Conservation (phyloP, 2,329 filamentous ascomycete species). For the Epichloe gansuensis region DNA sequence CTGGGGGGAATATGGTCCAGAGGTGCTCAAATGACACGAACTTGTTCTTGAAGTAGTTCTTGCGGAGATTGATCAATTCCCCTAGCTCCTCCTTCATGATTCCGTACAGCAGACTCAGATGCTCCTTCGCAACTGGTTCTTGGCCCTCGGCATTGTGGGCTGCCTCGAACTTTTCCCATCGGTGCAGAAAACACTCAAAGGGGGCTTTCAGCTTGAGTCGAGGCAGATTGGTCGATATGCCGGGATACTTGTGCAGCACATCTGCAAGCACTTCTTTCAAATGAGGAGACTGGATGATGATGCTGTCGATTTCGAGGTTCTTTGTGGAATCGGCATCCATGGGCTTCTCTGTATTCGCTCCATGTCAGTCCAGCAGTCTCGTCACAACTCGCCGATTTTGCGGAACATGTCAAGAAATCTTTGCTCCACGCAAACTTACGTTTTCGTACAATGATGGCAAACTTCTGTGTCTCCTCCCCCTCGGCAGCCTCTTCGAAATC, state of each 20-base stretch:
- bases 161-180: conserved; percentile 39
- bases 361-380: background rate
- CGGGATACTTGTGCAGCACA: conserved; percentile 45
- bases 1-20: conserved; percentile 41
- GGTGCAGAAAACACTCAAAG: conserved; percentile 53
- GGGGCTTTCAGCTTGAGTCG: conserved; percentile 49
- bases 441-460: conserved; percentile 47
- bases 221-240: conserved; percentile 45
- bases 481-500: conserved; percentile 44
- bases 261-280: conserved; percentile 43
- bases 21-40: conserved; percentile 40
- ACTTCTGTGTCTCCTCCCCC: conserved; percentile 49
- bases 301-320: conserved; percentile 46
- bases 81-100: conserved; percentile 38
- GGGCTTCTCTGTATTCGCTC: conserved; percentile 18
- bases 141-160: conserved; percentile 27
- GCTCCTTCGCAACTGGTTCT: conserved; percentile 29
- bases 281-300: conserved; percentile 50
- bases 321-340: conserved; percentile 46
- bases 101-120: conserved; percentile 32
- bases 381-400: too few relatives aligned
- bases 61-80: conserved; percentile 33
- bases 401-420: too few relatives aligned
- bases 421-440: conserved; percentile 9
- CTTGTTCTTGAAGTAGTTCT: conserved; percentile 38